Conservation (phyloP, 352 stramenopile genomes). For the Peronospora tabacina region DNA sequence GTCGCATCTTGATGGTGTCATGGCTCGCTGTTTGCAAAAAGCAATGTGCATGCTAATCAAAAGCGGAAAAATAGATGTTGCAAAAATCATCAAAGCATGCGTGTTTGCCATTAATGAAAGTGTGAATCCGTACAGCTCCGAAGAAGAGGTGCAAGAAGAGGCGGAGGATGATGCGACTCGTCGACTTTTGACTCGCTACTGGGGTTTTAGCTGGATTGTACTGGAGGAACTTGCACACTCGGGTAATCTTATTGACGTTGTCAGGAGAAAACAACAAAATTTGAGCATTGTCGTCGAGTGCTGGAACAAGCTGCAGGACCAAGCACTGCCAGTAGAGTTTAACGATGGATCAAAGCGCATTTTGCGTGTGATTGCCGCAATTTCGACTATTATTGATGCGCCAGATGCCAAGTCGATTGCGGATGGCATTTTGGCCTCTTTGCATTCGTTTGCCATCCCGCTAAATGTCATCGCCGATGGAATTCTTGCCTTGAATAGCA, state of each 20-base stretch:
- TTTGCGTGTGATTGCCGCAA: constrained; percentile 67
- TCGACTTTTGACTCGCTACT: constrained; percentile 41
- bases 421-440: constrained; percentile 58
- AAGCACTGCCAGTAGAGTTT: constrained; percentile 53
- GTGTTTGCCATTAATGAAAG: constrained; percentile 61
- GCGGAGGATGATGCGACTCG: constrained; percentile 29
- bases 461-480: constrained; percentile 74
- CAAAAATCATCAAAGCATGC: constrained; percentile 47
- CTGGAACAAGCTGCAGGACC: constrained; percentile 72
- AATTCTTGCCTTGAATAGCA: constrained; percentile 63
- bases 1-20: constrained; percentile 66
- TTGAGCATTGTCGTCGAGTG: constrained; percentile 65
- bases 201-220: constrained; percentile 79
- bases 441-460: constrained; percentile 71
- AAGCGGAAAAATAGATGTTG: constrained; percentile 45
- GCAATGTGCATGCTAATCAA: constrained; percentile 63
- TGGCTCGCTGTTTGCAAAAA: constrained; percentile 70
- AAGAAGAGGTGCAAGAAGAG: constrained; percentile 26
- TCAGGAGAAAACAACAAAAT: constrained; percentile 50
- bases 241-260: constrained; percentile 46
- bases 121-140: constrained; percentile 28
- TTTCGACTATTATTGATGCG: constrained; percentile 65
- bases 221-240: constrained; percentile 70
- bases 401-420: constrained; percentile 69
- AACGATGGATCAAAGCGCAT: constrained; percentile 77